Evolutionary conservation across 768 basidiomycete genomes (phyloP).

Genomic region (Rhodotorula graminis): DNA sequence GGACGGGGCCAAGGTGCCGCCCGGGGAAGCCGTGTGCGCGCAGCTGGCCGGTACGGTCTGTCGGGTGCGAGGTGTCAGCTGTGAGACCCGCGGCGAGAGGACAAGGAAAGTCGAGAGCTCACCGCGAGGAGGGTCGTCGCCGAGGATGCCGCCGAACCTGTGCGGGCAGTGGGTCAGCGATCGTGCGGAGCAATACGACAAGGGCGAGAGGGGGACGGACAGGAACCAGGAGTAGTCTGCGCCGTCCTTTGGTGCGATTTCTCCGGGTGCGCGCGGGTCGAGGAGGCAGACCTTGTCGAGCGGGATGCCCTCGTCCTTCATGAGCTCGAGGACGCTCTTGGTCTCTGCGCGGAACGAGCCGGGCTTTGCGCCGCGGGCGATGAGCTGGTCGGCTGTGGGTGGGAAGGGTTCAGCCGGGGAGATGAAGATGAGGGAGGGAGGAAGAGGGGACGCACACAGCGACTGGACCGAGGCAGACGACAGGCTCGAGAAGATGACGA

Average conservation of each 20-base stretch:
- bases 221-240: conserved; percentile 78
- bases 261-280: conserved; percentile 77
- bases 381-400: conserved; percentile 18
- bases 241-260: conserved; percentile 70
- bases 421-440: conserved; percentile 37
- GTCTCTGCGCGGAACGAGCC: conserved; percentile 52
- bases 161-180: too few species aligned
- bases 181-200: background rate
- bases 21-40: conserved; percentile 79
- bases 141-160: conserved; percentile 52
- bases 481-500: conserved; percentile 78
- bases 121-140: conserved; percentile 84
- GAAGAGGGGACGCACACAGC: conserved; percentile 49
- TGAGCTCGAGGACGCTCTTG: conserved; percentile 58
- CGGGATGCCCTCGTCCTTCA: conserved; percentile 50
- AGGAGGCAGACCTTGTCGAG: conserved; percentile 75
- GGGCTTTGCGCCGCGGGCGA: conserved; percentile 44
- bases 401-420: conserved; percentile 9
- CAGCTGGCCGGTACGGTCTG: conserved; percentile 81
- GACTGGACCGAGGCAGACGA: conserved; percentile 64
- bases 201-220: conserved; percentile 45
- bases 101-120: background rate
- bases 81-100: background rate
- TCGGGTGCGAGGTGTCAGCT: background rate
- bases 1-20: conserved; percentile 76